Evolutionary conservation across 257 asterid genomes (phyloP).

Genomic region (Ilex aquifolium): DNA sequence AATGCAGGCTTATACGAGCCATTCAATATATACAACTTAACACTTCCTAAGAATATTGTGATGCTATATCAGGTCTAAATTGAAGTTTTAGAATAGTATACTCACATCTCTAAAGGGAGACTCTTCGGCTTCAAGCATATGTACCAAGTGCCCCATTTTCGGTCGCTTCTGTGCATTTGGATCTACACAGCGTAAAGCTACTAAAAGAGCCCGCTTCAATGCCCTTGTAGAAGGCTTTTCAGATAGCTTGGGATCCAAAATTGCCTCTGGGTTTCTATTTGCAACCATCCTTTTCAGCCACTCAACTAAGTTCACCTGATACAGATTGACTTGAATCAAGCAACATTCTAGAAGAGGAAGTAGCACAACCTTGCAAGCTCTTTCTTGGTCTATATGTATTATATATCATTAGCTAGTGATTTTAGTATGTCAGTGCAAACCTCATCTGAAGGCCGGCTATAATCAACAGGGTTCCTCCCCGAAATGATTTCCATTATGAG

Average conservation of each 20-base stretch:
- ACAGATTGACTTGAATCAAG: background rate
- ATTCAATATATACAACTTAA: too few species aligned
- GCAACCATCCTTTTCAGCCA: slow-evolving; percentile 1
- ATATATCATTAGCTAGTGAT: too few species aligned
- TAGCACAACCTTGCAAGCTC: background rate
- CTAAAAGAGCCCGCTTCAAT: background rate
- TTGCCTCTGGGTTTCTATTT: background rate
- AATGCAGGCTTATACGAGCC: too few species aligned
- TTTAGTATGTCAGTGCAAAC: background rate
- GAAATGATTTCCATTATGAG: background rate
- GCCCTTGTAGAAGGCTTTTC: background rate
- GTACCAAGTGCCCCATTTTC: background rate
- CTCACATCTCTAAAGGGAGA: background rate
- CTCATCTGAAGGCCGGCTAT: background rate
- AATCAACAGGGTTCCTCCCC: background rate
- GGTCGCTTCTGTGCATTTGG: background rate
- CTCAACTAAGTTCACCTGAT: background rate
- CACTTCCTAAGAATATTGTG: too few species aligned
- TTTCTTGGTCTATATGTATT: background rate
- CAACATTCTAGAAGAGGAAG: background rate
- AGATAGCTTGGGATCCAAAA: background rate
- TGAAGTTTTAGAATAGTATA: background rate
- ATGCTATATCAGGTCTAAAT: background rate
- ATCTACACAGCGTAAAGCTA: slow-evolving; percentile 1
- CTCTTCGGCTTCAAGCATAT: background rate